Percentiles rank a stretch among this genome's conserved stretches.
Evolutionary conservation across 1,284 basidiomycete species (phyloP).

Genomic region (Serendipita sp.): DNA sequence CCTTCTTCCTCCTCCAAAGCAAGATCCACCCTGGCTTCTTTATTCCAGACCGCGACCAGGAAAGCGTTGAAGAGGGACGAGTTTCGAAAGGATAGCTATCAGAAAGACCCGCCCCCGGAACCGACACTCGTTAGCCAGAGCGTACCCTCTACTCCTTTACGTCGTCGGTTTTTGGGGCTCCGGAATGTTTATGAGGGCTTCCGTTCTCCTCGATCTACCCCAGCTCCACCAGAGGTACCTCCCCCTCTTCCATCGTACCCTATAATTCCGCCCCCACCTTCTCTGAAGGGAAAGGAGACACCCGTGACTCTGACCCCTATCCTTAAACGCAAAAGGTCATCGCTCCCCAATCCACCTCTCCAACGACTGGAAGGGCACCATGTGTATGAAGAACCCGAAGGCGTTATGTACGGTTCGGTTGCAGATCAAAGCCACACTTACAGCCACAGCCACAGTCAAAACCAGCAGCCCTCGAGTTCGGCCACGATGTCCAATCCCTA

Average conservation of each 20-base stretch:
- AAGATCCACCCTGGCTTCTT: neutral
- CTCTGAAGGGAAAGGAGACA: neutral
- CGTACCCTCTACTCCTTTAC: neutral
- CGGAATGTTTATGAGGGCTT: neutral
- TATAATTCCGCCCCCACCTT: neutral
- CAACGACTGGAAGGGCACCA: neutral
- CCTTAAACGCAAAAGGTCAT: neutral
- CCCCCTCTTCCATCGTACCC: neutral
- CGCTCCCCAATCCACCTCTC: conserved; percentile 1
- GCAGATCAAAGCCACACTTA: neutral
- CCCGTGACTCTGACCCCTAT: neutral
- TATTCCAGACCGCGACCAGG: neutral
- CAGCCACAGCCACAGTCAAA: neutral
- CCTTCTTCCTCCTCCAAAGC: neutral
- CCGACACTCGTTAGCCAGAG: neutral
- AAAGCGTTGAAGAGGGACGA: conserved; percentile 2
- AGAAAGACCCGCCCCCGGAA: neutral
- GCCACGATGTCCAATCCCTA: neutral
- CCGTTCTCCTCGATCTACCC: neutral
- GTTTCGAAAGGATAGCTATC: conserved; percentile 4
- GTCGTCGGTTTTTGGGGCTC: neutral
- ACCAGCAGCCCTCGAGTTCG: neutral
- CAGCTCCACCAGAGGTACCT: neutral
- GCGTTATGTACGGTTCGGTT: neutral
- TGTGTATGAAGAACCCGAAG: neutral